Conservation (phyloP, 169 alveolate species). For the Babesia microti region DNA sequence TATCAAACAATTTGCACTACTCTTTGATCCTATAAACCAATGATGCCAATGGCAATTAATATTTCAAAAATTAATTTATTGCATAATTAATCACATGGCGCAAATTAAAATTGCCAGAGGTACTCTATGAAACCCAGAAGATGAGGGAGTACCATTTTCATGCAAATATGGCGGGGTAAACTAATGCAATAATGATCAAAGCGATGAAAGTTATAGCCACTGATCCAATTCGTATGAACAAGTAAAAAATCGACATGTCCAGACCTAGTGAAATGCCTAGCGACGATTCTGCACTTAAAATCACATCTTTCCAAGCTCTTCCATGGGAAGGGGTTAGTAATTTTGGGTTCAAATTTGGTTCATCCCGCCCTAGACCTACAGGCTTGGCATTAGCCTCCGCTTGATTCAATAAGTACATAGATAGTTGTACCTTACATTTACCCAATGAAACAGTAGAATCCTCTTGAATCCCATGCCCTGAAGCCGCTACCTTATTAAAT, state of each 20-base stretch:
- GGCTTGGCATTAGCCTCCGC: slow-evolving; percentile 75
- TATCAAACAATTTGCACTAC: too few species aligned
- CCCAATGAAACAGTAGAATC: slow-evolving; percentile 71
- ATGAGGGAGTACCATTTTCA: too few species aligned
- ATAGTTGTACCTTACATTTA: slow-evolving; percentile 65
- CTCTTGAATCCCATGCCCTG: slow-evolving; percentile 58
- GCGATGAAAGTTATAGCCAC: too few species aligned
- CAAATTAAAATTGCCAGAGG: too few species aligned
- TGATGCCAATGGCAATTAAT: too few species aligned
- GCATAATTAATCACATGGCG: too few species aligned
- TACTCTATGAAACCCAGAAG: too few species aligned
- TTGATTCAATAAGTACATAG: slow-evolving; percentile 80
- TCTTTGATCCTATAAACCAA: too few species aligned
- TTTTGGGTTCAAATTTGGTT: slow-evolving; percentile 79
- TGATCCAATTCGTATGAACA: not conserved
- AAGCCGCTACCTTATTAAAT: slow-evolving; percentile 65
- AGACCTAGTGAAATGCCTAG: slow-evolving; percentile 11
- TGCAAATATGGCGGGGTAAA: too few species aligned
- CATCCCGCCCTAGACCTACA: slow-evolving; percentile 78
- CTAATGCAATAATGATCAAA: too few species aligned
- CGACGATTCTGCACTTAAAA: slow-evolving; percentile 38
- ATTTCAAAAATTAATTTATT: too few species aligned
- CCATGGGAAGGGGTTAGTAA: slow-evolving; percentile 77
- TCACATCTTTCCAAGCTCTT: slow-evolving; percentile 81
- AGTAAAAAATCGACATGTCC: not conserved